Base-by-base conservation (phyloP, 179 eudicot genomes). In the Pouteria campechiana region DNA sequence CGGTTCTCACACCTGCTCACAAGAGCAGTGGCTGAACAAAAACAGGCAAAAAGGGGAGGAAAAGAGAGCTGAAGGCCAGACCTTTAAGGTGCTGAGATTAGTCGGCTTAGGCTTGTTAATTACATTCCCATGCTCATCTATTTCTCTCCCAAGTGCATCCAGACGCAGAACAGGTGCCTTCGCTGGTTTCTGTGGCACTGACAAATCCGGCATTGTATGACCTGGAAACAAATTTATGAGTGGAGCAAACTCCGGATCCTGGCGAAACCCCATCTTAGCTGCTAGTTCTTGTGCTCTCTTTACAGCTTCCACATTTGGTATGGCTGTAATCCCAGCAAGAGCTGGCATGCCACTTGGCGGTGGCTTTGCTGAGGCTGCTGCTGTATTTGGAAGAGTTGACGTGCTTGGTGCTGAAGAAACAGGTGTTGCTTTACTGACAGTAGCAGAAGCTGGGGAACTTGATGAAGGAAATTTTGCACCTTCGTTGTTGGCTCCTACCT, bases 121-220 rank as follows among this genome's bases (percentile, higher is more conserved):
- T 42, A 86, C 73, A 64, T 90, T 86, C 41, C 98, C 98, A 52
- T 86, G 80, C 75, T 90, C 98, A 57, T 90, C 98, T 54, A 90
- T 46, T 70, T 85, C 98, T 74, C 98, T 76, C 46, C 98, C 98
- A 3, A 69, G 58, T 22, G 81, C 73, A 81, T 90, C 98, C 67
- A 90, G 61, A 24, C 94, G 93, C 55, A 89, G 93, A 52, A 90
- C 95, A 35, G 93, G 95, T 9, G 94, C 82, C 75, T 82, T 81
- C 2, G 95, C 66, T 48, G 95, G 98, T 70, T 90, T 90, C 46
- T 85, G 82, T 41, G 76, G 76, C 20, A 69, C 61, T 32, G 75
- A 62, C 28, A 67, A 73, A 38, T 90, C 96, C 17, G 74, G 78
- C 11, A 78, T 87, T 54, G 64, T 48, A 64, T 76, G 90, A 37